Evolutionary conservation across 495 filamentous ascomycete genomes (phyloP).

Genomic region (Clohesyomyces aquaticus): DNA sequence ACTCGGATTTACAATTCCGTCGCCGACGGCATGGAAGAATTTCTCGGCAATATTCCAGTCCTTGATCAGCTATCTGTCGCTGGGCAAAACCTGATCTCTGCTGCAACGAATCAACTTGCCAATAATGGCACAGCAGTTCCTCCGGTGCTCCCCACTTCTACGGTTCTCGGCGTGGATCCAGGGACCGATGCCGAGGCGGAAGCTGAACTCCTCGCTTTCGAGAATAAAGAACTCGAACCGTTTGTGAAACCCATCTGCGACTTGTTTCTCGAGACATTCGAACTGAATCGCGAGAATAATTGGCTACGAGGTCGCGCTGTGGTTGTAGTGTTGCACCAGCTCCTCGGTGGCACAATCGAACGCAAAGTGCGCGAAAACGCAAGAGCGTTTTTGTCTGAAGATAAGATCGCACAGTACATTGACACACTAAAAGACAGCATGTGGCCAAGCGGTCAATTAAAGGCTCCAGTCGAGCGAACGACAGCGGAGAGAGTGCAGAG

Average conservation of each 20-base stretch:
- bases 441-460: conserved; percentile 73
- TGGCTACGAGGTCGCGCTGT: conserved; percentile 93
- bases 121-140: conserved; percentile 45
- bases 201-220: conserved; percentile 91
- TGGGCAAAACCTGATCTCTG: conserved; percentile 89
- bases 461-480: conserved; percentile 41
- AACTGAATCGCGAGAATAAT: conserved; percentile 90
- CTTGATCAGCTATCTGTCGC: conserved; percentile 92
- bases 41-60: conserved; percentile 91
- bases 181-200: conserved; percentile 83
- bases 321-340: conserved; percentile 76
- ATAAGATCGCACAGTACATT: conserved; percentile 76
- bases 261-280: conserved; percentile 94
- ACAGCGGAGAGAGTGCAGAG: conserved; percentile 60
- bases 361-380: conserved; percentile 86
- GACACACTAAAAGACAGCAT: conserved; percentile 68
- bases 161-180: conserved; percentile 18
- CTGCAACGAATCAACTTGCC: conserved; percentile 77
- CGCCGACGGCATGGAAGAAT: conserved; percentile 97
- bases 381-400: conserved; percentile 70
- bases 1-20: conserved; percentile 94
- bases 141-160: conserved; percentile 16
- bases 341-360: conserved; percentile 85
- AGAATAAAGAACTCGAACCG: conserved; percentile 83
- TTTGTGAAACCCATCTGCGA: conserved; percentile 99